Evolutionary conservation across 345 rosid genomes (phyloP).

Genomic region (Carallia pectinifolia): DNA sequence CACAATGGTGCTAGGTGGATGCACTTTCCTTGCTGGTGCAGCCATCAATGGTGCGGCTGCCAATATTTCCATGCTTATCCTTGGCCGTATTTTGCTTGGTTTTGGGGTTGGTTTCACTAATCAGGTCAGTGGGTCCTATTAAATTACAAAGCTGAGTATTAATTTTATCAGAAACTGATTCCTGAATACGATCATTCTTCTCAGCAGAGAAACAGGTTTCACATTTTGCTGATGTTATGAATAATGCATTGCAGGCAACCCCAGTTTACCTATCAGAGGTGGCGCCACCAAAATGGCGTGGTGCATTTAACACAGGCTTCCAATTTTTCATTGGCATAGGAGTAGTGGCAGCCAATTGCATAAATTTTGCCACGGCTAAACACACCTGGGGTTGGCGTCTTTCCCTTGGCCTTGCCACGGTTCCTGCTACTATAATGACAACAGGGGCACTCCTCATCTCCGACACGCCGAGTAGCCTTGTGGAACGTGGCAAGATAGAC

Average conservation of each 20-base stretch:
- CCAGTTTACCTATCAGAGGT: slow-evolving; percentile 81
- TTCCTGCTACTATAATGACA: slow-evolving; percentile 76
- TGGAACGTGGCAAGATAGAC: slow-evolving; percentile 57
- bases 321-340: slow-evolving; percentile 74
- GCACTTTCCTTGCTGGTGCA: slow-evolving; percentile 67
- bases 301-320: slow-evolving; percentile 78
- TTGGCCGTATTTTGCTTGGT: slow-evolving; percentile 82
- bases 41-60: slow-evolving; percentile 71
- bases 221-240: not conserved
- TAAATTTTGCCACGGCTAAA: slow-evolving; percentile 55
- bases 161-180: no score
- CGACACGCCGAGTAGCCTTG: slow-evolving; percentile 72
- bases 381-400: slow-evolving; percentile 75
- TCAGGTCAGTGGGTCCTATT: slow-evolving; percentile 40
- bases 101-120: slow-evolving; percentile 92
- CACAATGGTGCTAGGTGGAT: slow-evolving; percentile 69
- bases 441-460: slow-evolving; percentile 61
- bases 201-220: not conserved
- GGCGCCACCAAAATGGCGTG: slow-evolving; percentile 88
- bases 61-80: slow-evolving; percentile 65
- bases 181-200: no score
- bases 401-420: slow-evolving; percentile 68
- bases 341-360: slow-evolving; percentile 59
- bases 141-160: not conserved
- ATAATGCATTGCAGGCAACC: slow-evolving; percentile 51